phyloP scores from a whole-genome alignment of 768 basidiomycete genomes.

The Naganishia randhawae region DNA sequence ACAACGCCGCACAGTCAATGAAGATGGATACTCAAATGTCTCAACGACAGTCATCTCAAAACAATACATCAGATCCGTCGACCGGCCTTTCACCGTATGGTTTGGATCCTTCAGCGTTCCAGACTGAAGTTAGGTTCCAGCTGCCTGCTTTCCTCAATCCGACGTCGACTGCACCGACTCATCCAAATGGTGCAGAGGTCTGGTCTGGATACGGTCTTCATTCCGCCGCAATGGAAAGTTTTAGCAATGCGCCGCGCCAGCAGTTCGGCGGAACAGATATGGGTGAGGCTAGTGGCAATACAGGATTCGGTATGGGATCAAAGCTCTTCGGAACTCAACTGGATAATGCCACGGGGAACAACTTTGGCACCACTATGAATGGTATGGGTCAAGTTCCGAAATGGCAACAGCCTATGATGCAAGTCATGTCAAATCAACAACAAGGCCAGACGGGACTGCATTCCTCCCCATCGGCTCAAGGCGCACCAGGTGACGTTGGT shows the following conservation, averaged over 20 bases:
- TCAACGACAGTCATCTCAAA: slow-evolving; percentile 14
- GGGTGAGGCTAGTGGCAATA: slow-evolving; percentile 10
- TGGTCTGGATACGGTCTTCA: slow-evolving; percentile 42
- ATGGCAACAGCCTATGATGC: slow-evolving; percentile 11
- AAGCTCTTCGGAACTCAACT: neutral
- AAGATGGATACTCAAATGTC: slow-evolving; percentile 29
- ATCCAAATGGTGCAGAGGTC: slow-evolving; percentile 49
- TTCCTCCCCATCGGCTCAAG: neutral
- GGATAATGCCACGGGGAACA: neutral
- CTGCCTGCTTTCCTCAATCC: slow-evolving; percentile 32
- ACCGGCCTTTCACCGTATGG: slow-evolving; percentile 27
- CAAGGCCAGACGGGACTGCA: neutral
- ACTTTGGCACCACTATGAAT: slow-evolving; percentile 7
- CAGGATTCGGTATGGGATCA: slow-evolving; percentile 19
- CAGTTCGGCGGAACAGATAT: neutral
- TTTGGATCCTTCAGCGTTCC: slow-evolving; percentile 49
- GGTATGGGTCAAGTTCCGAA: neutral
- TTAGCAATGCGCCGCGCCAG: slow-evolving; percentile 34
- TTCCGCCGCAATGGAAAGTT: slow-evolving; percentile 30
- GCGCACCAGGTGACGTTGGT: neutral
- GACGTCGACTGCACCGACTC: slow-evolving; percentile 33
- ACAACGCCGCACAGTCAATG: neutral
- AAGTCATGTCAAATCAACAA: slow-evolving; percentile 1
- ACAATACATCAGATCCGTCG: neutral
- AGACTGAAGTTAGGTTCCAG: slow-evolving; percentile 42